Evolutionary conservation across 2,329 filamentous ascomycete species (phyloP).

Genomic region (Microcyclospora tardicrescens): DNA sequence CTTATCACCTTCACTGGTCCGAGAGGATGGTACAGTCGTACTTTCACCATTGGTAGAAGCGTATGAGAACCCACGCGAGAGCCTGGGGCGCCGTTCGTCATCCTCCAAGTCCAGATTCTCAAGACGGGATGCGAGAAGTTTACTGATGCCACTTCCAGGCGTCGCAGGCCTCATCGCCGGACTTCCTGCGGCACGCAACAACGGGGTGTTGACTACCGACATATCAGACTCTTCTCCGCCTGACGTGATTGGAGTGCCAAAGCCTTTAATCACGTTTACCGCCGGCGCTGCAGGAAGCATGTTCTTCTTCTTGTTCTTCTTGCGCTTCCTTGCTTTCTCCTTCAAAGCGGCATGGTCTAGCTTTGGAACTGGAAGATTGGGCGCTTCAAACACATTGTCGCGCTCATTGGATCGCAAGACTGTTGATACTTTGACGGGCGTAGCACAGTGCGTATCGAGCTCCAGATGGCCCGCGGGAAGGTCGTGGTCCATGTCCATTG

Average conservation of each 20-base stretch:
- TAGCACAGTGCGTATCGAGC: constrained; percentile 12
- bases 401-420: constrained; percentile 14
- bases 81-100: constrained; percentile 42
- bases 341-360: constrained; percentile 23
- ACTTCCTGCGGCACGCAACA: constrained; percentile 23
- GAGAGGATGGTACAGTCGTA: constrained; percentile 38
- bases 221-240: constrained; percentile 45
- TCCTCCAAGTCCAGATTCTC: constrained; percentile 60
- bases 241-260: constrained; percentile 38
- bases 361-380: constrained; percentile 14
- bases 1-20: constrained; percentile 50
- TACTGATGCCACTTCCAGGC: constrained; percentile 58
- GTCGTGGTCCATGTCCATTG: constrained; percentile 22
- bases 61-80: constrained; percentile 23
- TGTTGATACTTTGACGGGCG: constrained; percentile 20
- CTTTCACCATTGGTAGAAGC: constrained; percentile 33
- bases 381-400: constrained; percentile 8
- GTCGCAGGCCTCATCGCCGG: constrained; percentile 36
- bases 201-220: constrained; percentile 20
- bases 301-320: constrained; percentile 26
- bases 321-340: constrained; percentile 25
- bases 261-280: constrained; percentile 32
- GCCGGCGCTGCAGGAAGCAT: constrained; percentile 26
- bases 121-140: constrained; percentile 60
- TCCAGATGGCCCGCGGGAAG: constrained; percentile 11